Evolutionary conservation across 805 yeast species (phyloP).

Genomic region (Saccharomycopsis selenospora): DNA sequence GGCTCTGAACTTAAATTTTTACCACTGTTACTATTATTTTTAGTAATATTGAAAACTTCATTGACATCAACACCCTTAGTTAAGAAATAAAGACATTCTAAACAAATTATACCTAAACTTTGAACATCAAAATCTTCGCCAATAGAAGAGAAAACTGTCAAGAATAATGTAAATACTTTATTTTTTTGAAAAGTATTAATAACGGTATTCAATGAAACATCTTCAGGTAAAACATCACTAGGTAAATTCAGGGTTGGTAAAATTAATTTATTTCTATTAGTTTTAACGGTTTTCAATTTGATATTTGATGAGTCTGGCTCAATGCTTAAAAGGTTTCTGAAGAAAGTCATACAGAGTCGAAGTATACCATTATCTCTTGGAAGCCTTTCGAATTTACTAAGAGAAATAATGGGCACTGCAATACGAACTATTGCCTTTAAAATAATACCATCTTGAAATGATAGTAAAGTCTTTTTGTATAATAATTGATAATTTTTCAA

Average conservation of each 20-base stretch:
- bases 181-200: conserved; percentile 55
- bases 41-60: conserved; percentile 21
- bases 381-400: conserved; percentile 48
- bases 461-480: conserved; percentile 64
- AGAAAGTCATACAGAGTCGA: conserved; percentile 61
- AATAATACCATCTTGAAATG: conserved; percentile 51
- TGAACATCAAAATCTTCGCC: conserved; percentile 56
- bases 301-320: conserved; percentile 55
- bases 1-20: not conserved
- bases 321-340: conserved; percentile 72
- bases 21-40: not conserved
- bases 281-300: conserved; percentile 25
- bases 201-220: conserved; percentile 56
- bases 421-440: conserved; percentile 64
- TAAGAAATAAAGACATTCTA: conserved; percentile 64
- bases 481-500: conserved; percentile 58
- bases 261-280: conserved; percentile 27
- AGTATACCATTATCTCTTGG: conserved; percentile 67
- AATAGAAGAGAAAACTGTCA: conserved; percentile 62
- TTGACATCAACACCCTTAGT: conserved; percentile 46
- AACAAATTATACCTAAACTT: conserved; percentile 50
- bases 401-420: conserved; percentile 52
- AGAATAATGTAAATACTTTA: conserved; percentile 62
- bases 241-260: conserved; percentile 41
- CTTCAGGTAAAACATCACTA: conserved; percentile 50